A percentile compares a stretch with the other conserved stretches of the same genome.
These are phyloP conservation scores for Oldenlandia corymbosa DNA, from an alignment of 257 asterid species.

Conservation along the genomic window DNA sequence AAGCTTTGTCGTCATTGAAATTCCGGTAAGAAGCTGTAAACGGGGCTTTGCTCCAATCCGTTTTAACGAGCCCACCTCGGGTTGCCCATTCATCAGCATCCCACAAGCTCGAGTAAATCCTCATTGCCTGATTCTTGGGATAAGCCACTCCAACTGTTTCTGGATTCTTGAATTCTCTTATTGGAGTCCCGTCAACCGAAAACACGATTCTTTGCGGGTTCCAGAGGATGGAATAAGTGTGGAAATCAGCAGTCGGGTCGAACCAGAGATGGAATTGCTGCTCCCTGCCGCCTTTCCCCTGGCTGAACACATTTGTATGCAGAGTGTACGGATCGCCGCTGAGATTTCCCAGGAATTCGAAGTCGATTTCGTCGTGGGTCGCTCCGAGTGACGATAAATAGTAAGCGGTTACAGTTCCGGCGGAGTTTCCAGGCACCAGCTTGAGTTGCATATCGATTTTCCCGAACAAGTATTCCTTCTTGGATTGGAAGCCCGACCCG, in stretches of 20 bases:
- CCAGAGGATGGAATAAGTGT: conserved; percentile 7
- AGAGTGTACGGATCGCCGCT: conserved; percentile 7
- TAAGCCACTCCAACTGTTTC: conserved; percentile 4
- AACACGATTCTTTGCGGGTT: conserved; percentile 7
- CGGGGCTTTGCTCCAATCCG: conserved; percentile 12
- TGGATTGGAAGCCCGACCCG: conserved; percentile 8
- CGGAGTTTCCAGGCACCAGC: conserved; percentile 13
- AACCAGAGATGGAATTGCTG: conserved; percentile 10
- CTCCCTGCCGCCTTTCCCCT: conserved; percentile 5
- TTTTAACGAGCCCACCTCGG: not conserved
- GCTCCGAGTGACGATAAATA: not conserved
- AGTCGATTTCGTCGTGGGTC: conserved; percentile 10
- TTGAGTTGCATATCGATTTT: conserved; percentile 14
- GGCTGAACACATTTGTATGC: conserved; percentile 10
- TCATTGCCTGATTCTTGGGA: conserved; percentile 12
- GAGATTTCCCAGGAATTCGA: conserved; percentile 12
- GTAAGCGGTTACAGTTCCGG: conserved; percentile 11
- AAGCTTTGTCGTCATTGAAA: not conserved
- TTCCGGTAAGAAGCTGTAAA: conserved; percentile 7
- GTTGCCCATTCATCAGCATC: conserved; percentile 17
- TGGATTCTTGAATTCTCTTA: conserved; percentile 2
- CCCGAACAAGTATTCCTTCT: not conserved
- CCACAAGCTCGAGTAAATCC: conserved; percentile 19
- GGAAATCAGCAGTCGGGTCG: conserved; percentile 7
- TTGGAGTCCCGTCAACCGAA: conserved; percentile 2